These are phyloP conservation scores for Ascochyta fabae DNA, from an alignment of 2,329 filamentous ascomycete genomes.

Conservation along the genomic window DNA sequence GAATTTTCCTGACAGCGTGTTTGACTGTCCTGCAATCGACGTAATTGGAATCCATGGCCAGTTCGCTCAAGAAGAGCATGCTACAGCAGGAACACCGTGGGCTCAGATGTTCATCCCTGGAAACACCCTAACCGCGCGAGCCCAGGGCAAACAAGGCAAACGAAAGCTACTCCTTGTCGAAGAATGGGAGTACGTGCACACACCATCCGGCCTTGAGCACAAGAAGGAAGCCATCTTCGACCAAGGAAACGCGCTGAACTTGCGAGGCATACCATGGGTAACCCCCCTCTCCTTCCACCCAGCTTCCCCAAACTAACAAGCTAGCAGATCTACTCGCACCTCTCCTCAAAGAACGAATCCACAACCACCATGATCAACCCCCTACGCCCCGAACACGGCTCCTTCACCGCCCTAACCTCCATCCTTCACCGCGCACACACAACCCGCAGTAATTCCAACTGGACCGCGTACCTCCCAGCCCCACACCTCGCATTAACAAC, in stretches of 20 bases:
- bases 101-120: conserved; percentile 44
- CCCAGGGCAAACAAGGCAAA: conserved; percentile 29
- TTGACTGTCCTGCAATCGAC: conserved; percentile 43
- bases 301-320: conserved; percentile 1
- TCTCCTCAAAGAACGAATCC: conserved; percentile 35
- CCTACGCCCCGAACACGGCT: conserved; percentile 25
- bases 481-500: conserved; percentile 23
- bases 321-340: conserved; percentile 39
- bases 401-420: conserved; percentile 33
- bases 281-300: neutral
- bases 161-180: conserved; percentile 45
- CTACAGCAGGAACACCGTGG: conserved; percentile 43
- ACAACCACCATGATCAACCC: conserved; percentile 32
- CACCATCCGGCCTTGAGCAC: conserved; percentile 31
- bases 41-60: conserved; percentile 46
- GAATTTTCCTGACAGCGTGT: conserved; percentile 43
- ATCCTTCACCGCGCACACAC: conserved; percentile 31
- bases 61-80: conserved; percentile 29
- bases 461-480: conserved; percentile 34
- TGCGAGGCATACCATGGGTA: conserved; percentile 48
- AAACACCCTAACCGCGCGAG: conserved; percentile 41
- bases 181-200: conserved; percentile 42
- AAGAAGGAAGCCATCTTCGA: conserved; percentile 45
- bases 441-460: conserved; percentile 41
- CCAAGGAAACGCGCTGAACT: conserved; percentile 45